These are phyloP conservation scores for Candida nemodendra DNA, from an alignment of 805 yeast species.

Conservation along the genomic window DNA sequence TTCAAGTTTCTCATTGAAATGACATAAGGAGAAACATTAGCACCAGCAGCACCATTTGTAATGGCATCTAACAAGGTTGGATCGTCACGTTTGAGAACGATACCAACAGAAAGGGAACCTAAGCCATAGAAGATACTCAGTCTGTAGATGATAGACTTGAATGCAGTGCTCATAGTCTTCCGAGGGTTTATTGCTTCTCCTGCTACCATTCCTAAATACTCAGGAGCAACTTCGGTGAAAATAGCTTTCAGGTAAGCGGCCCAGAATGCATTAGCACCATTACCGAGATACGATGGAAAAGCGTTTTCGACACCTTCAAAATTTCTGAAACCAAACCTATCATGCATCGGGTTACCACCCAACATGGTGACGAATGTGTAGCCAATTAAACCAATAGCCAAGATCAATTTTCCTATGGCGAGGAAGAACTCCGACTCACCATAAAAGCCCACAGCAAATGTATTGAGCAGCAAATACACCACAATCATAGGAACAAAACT, in stretches of 20 bases:
- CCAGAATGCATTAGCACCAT: constrained; percentile 66
- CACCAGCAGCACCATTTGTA: constrained; percentile 65
- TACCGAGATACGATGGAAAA: constrained; percentile 52
- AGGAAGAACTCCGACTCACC: constrained; percentile 86
- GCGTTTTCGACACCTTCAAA: constrained; percentile 32
- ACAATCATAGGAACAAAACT: constrained; percentile 64
- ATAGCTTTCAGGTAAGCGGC: constrained; percentile 69
- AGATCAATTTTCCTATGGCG: constrained; percentile 66
- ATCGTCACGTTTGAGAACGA: constrained; percentile 70
- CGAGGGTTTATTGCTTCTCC: constrained; percentile 68
- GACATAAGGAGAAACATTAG: constrained; percentile 78
- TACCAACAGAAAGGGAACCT: constrained; percentile 77
- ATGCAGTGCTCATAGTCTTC: constrained; percentile 71
- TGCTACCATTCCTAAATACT: constrained; percentile 80
- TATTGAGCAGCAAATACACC: constrained; percentile 60
- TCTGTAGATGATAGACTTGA: constrained; percentile 69
- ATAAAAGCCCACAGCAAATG: constrained; percentile 70
- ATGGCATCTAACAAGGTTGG: constrained; percentile 57
- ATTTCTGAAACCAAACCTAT: constrained; percentile 33
- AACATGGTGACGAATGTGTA: constrained; percentile 81
- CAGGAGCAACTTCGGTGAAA: constrained; percentile 80
- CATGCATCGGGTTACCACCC: constrained; percentile 79
- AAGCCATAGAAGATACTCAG: constrained; percentile 66
- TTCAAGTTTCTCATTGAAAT: constrained; percentile 74
- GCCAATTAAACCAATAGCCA: constrained; percentile 71